These are phyloP conservation scores for Ramaria sp. DNA, from an alignment of 768 basidiomycete species.

Conservation along the genomic window DNA sequence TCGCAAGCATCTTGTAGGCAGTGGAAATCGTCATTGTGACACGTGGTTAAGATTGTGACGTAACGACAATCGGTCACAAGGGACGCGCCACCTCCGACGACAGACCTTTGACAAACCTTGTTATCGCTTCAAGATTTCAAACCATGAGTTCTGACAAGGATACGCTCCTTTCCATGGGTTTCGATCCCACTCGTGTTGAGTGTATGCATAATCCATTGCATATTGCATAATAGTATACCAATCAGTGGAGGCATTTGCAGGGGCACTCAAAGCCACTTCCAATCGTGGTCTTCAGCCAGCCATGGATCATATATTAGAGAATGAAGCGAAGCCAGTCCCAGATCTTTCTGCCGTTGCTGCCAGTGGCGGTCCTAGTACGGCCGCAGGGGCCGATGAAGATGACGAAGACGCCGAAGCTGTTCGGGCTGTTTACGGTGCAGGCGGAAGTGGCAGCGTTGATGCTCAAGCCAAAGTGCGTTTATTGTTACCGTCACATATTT, in stretches of 20 bases:
- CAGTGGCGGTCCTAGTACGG: conserved; percentile 12
- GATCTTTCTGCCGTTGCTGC: conserved; percentile 31
- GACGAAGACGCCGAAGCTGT: conserved; percentile 66
- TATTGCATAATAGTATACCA: neutral
- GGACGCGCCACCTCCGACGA: neutral
- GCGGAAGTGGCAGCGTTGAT: conserved; percentile 21
- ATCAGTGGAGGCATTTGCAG: conserved; percentile 27
- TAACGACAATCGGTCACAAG: neutral
- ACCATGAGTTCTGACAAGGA: conserved; percentile 42
- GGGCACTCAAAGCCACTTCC: conserved; percentile 81
- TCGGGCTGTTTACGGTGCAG: conserved; percentile 32
- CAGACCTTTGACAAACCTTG: neutral
- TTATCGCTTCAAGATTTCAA: neutral
- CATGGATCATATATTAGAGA: conserved; percentile 81
- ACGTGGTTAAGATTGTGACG: neutral
- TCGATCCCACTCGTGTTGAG: conserved; percentile 72
- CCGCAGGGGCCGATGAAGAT: conserved; percentile 41
- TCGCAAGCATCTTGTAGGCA: too few species aligned
- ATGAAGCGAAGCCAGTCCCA: conserved; percentile 69
- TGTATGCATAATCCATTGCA: conserved; percentile 40
- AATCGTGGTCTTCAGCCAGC: conserved; percentile 82
- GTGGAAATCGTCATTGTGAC: too few species aligned
- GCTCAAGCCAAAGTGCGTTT: conserved; percentile 53
- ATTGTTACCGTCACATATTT: neutral
- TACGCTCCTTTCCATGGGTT: conserved; percentile 76